These are phyloP conservation scores for Basidiobolus meristosporus DNA, from an alignment of 371 early-diverging fungal species.

Conservation along the genomic window DNA sequence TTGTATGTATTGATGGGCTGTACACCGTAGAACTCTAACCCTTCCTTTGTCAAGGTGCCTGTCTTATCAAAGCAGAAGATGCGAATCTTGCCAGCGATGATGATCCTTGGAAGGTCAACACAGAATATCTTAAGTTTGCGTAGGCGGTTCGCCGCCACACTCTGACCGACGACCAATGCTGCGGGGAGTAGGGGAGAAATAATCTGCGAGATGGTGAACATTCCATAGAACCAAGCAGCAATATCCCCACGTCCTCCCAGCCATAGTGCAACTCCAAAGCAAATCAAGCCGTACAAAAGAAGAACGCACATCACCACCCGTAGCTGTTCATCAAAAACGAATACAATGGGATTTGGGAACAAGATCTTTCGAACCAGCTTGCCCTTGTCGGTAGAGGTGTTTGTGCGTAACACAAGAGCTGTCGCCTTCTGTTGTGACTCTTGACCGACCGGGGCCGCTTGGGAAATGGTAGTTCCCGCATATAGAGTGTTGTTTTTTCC, in stretches of 20 bases:
- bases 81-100: conserved; percentile 38
- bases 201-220: conserved; percentile 50
- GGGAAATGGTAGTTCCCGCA: conserved; percentile 20
- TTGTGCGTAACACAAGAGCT: conserved; percentile 47
- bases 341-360: conserved; percentile 42
- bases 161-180: conserved; percentile 76
- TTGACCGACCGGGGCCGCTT: conserved; percentile 4
- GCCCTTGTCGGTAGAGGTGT: conserved; percentile 65
- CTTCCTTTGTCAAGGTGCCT: conserved; percentile 44
- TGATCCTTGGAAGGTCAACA: conserved; percentile 59
- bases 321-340: conserved; percentile 54
- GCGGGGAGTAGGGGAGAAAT: conserved; percentile 42
- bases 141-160: conserved; percentile 54
- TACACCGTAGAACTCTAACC: conserved; percentile 4
- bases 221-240: conserved; percentile 40
- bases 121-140: conserved; percentile 39
- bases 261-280: conserved; percentile 30
- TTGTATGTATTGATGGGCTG: neutral
- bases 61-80: conserved; percentile 89
- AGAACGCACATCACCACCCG: conserved; percentile 41
- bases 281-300: conserved; percentile 33
- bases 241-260: conserved; percentile 25
- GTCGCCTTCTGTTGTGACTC: conserved; percentile 4
- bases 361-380: conserved; percentile 58
- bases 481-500: conserved; percentile 18